Percentiles rank a stretch among this genome's conserved stretches.
phyloP scores from a whole-genome alignment of 2,329 filamentous ascomycete species.

The Colletotrichum falcatum region DNA sequence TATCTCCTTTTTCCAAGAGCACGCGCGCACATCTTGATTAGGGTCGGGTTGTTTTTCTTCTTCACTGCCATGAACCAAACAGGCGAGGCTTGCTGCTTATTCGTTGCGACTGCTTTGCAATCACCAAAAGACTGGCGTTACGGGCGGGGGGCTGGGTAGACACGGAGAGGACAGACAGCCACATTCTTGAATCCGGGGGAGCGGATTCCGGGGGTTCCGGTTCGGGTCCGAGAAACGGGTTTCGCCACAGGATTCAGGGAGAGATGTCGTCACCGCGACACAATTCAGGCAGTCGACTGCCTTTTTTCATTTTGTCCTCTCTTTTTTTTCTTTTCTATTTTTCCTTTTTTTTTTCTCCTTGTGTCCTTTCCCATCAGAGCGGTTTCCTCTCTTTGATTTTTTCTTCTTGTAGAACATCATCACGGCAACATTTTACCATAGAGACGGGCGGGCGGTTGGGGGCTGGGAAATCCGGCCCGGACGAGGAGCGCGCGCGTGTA shows the following conservation, averaged over 20 bases:
- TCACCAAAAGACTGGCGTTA: conserved; percentile 30
- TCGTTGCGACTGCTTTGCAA: conserved; percentile 11
- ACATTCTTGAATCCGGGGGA: background rate
- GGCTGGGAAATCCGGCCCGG: background rate
- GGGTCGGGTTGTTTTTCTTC: background rate
- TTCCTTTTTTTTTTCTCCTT: background rate
- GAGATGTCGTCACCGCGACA: background rate
- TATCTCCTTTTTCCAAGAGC: background rate
- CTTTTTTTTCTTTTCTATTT: background rate
- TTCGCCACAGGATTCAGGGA: background rate
- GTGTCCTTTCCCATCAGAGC: background rate
- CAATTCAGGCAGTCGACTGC: background rate
- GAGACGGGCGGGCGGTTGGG: background rate
- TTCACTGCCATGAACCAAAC: background rate
- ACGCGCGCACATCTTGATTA: conserved; percentile 17
- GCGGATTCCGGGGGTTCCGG: background rate
- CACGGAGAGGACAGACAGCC: background rate
- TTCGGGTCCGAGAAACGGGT: background rate
- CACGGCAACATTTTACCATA: background rate
- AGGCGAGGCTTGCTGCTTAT: conserved; percentile 15
- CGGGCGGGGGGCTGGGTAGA: conserved; percentile 21
- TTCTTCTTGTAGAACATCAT: conserved; percentile 12
- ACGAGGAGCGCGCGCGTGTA: background rate
- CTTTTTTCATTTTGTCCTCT: background rate
- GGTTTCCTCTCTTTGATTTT: background rate